Percentiles rank a stretch among this genome's conserved stretches.
These are phyloP conservation scores for Cryptococcus hybrid DNA, from an alignment of 1,284 basidiomycete species.

Conservation along the genomic window DNA sequence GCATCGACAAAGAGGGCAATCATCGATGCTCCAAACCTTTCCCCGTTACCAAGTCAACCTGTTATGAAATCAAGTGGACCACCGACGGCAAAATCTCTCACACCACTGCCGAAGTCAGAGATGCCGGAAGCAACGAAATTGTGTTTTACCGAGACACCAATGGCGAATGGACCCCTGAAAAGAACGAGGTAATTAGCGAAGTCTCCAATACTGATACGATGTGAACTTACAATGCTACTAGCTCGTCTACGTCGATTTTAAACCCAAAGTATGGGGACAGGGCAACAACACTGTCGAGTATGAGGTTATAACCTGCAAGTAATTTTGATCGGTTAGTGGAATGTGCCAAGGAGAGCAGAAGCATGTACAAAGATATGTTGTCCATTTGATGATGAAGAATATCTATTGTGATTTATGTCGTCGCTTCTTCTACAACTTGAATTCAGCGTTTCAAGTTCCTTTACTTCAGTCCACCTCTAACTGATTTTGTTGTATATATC, in stretches of 20 bases:
- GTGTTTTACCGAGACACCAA: slow-evolving; percentile 48
- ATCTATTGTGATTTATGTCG: no score
- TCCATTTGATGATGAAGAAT: neutral
- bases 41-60: slow-evolving; percentile 41
- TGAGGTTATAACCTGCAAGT: slow-evolving; percentile 43
- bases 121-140: slow-evolving; percentile 44
- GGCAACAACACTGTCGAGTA: slow-evolving; percentile 45
- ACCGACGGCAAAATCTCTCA: slow-evolving; percentile 47
- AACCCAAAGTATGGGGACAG: slow-evolving; percentile 44
- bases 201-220: neutral
- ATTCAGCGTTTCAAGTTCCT: no score
- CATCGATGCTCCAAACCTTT: slow-evolving; percentile 48
- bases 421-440: no score
- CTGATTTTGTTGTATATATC: slow-evolving; percentile 27
- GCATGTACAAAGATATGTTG: slow-evolving; percentile 2
- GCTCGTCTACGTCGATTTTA: slow-evolving; percentile 50
- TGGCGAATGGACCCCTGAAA: slow-evolving; percentile 48
- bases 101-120: slow-evolving; percentile 48
- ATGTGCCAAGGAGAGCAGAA: neutral
- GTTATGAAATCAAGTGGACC: slow-evolving; percentile 47
- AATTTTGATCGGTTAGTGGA: slow-evolving; percentile 2
- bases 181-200: slow-evolving; percentile 36
- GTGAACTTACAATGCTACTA: slow-evolving; percentile 4
- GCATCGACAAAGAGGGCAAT: slow-evolving; percentile 43
- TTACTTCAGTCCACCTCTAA: neutral